Evolutionary conservation across 129 eudicot species (phyloP), one percentile per base, ranked within the genome.

Genomic region (Solidago caesia): DNA sequence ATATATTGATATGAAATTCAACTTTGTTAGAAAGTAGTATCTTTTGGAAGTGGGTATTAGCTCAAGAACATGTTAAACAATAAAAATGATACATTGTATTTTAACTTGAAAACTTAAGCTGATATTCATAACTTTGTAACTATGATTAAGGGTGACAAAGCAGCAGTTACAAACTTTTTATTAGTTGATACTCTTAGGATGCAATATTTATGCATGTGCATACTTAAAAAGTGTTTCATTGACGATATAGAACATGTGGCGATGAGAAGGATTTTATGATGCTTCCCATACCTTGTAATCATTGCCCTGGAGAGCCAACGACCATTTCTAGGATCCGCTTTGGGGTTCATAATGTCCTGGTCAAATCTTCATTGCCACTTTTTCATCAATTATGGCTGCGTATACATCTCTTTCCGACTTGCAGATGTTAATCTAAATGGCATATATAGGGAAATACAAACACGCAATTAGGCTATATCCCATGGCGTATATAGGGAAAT

Each of bases 221-320:
- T 47, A 41, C 16, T 57, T 67, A 39, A 76, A 67, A 57, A 67
- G 3, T 13, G 27, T 67, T 67, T 58, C 68, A 67, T 29, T 26
- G 59, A 41, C 6, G 5, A 29, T 39, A 71, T 15, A 27, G 5
- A 71, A 14, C 41, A 33, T 33, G 10, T 33, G 16, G 43, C 9
- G 14, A 12, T 69, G 46, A 48, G 11, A 27, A 67, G 0, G 75
- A 15, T 47, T 76, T 79, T 71, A 92, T 77, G 83, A 77, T 67
- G 87, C 80, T 85, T 94, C 97, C 98, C 98, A 94, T 46, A 94
- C 96, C 86, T 85, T 88, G 82, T 90, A 94, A 78, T 91, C 86
- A 0, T 75, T 88, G 7, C 97, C 98, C 81, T 94, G 89, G 11
- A 55, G 57, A 55, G 92, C 93, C 74, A 88, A 46, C 8, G 88